A percentile compares a stretch with the other conserved stretches of the same genome.
These are phyloP conservation scores for Ceriops tagal DNA, from an alignment of 345 rosid species.

Conservation along the genomic window DNA sequence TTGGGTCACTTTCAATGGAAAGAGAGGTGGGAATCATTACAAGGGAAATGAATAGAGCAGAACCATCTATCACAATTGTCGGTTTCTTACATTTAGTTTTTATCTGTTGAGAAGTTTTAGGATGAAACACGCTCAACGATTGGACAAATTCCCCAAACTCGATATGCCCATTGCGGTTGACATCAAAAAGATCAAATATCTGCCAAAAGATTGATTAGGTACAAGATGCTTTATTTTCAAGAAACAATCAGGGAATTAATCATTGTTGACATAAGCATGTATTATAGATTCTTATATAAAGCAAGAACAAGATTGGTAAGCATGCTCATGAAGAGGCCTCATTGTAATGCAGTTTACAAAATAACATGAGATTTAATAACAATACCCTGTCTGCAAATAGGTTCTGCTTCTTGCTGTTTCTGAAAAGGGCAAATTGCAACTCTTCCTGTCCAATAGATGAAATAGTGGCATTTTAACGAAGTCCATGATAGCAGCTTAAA, in stretches of 20 bases:
- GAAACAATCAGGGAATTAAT: not conserved
- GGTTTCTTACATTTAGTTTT: constrained; percentile 26
- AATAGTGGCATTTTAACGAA: not conserved
- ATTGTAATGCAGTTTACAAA: not conserved
- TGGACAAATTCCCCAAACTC: constrained; percentile 38
- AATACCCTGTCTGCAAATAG: constrained; percentile 57
- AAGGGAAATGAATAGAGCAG: not conserved
- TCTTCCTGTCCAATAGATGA: constrained; percentile 40
- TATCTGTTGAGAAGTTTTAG: constrained; percentile 23
- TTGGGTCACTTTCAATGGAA: too few relatives aligned
- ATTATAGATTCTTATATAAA: not conserved
- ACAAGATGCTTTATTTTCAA: not conserved
- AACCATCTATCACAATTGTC: not conserved
- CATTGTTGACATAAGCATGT: not conserved
- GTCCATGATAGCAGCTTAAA: not conserved
- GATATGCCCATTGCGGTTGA: constrained; percentile 24
- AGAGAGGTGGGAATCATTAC: too few relatives aligned
- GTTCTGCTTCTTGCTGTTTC: constrained; percentile 40
- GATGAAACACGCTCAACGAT: constrained; percentile 33
- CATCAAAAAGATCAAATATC: constrained; percentile 35
- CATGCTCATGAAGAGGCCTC: not conserved
- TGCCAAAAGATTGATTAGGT: not conserved
- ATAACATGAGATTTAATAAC: not conserved
- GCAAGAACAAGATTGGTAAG: not conserved
- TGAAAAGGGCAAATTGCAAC: constrained; percentile 47